Conservation (phyloP, 2,329 filamentous ascomycete species). For the Hawksworthiomyces lignivorus region DNA sequence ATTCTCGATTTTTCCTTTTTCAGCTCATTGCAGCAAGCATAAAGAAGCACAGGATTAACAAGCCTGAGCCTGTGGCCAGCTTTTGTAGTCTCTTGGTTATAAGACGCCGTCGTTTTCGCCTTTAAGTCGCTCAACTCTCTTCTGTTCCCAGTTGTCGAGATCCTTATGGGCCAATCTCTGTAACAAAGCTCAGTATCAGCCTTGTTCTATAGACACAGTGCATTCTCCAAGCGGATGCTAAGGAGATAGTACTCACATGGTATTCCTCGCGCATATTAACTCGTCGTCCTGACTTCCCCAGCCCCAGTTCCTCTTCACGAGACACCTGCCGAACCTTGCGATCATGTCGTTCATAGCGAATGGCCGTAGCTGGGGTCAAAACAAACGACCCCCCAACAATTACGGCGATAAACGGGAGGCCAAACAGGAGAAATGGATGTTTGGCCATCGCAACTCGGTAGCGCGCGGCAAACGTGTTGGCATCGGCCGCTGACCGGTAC, state of each 20-base stretch:
- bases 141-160: constrained; percentile 94
- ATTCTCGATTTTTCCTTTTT: too few species aligned
- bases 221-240: neutral
- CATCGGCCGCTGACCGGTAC: constrained; percentile 59
- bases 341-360: constrained; percentile 91
- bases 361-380: constrained; percentile 84
- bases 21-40: too few species aligned
- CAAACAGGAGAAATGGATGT: constrained; percentile 88
- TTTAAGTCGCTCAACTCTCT: constrained; percentile 79
- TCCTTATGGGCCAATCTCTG: constrained; percentile 81
- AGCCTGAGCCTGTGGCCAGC: neutral
- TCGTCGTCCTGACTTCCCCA: constrained; percentile 62
- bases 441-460: constrained; percentile 70
- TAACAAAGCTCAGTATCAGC: neutral
- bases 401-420: constrained; percentile 81
- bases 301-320: constrained; percentile 76
- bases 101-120: constrained; percentile 85
- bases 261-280: constrained; percentile 82
- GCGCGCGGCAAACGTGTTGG: constrained; percentile 60
- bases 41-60: neutral
- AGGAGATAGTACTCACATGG: constrained; percentile 70
- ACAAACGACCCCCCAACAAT: constrained; percentile 92
- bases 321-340: constrained; percentile 79
- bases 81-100: too few species aligned
- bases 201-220: too few species aligned